These are phyloP conservation scores for Lepidium didymum DNA, from an alignment of 345 rosid genomes.

Conservation along the genomic window DNA sequence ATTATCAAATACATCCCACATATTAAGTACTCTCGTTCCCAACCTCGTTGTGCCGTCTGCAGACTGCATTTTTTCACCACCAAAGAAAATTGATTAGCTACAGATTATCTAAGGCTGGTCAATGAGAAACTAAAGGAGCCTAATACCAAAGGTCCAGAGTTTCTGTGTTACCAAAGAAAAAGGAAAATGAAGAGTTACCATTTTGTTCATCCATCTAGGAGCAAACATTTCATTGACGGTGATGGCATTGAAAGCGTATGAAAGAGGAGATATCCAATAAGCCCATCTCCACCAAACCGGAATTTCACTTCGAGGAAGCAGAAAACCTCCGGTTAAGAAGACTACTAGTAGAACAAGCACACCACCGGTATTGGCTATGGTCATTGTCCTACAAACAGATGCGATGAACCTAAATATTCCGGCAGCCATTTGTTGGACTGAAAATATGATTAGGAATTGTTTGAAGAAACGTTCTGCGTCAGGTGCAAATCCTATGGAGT, in stretches of 20 bases:
- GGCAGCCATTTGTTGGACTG: conserved; percentile 38
- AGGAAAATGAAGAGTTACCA: conserved; percentile 5
- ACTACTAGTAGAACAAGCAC: conserved; percentile 22
- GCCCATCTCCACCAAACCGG: conserved; percentile 61
- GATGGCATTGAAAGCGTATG: conserved; percentile 48
- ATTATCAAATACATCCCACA: conserved; percentile 42
- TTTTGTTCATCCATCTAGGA: conserved; percentile 47
- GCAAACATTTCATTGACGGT: conserved; percentile 47
- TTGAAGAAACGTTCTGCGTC: conserved; percentile 51
- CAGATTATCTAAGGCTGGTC: not conserved
- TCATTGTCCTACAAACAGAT: conserved; percentile 41
- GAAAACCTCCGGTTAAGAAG: conserved; percentile 54
- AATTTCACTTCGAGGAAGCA: conserved; percentile 38
- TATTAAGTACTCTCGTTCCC: conserved; percentile 50
- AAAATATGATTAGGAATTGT: conserved; percentile 42
- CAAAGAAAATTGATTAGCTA: not conserved
- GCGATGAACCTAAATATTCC: conserved; percentile 46
- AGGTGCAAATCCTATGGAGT: conserved; percentile 63
- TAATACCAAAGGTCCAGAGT: too few species aligned
- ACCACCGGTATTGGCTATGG: conserved; percentile 41
- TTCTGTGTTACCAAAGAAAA: too few species aligned
- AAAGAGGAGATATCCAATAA: conserved; percentile 57
- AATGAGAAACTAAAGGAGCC: not conserved
- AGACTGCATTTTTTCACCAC: conserved; percentile 33
- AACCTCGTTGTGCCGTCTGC: conserved; percentile 40